Evolutionary conservation across 2,329 filamentous ascomycete species (phyloP).

Genomic region (Colletotrichum sp.): DNA sequence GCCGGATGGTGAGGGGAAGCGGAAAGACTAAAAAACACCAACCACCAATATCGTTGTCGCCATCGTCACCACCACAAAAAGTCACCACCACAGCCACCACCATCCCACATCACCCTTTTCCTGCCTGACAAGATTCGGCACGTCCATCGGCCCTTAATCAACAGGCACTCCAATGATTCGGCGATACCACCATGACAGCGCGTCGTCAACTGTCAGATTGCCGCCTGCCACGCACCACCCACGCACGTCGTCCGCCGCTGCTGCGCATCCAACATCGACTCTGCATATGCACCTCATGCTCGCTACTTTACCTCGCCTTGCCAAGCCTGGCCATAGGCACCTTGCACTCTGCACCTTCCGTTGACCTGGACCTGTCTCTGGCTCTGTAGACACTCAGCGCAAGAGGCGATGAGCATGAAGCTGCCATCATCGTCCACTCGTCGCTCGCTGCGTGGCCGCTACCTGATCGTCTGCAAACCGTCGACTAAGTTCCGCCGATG

Average conservation of each 20-base stretch:
- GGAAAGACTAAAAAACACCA: slow-evolving; percentile 2
- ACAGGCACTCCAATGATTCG: slow-evolving; percentile 7
- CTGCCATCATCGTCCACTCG: not conserved
- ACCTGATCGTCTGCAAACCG: not conserved
- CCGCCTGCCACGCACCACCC: not conserved
- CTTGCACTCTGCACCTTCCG: not conserved
- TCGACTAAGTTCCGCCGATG: not conserved
- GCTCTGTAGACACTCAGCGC: not conserved
- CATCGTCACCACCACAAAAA: not conserved
- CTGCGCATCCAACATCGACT: not conserved
- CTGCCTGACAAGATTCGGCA: slow-evolving; percentile 13
- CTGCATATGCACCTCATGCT: slow-evolving; percentile 3
- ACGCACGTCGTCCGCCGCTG: not conserved
- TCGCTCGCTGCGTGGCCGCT: not conserved
- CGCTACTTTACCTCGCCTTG: not conserved
- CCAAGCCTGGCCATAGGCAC: not conserved
- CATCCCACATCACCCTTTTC: not conserved
- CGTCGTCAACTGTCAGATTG: not conserved
- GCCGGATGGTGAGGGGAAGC: not conserved
- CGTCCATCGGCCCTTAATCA: not conserved
- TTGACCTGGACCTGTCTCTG: not conserved
- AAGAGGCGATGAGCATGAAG: not conserved
- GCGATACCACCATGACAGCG: slow-evolving; percentile 5
- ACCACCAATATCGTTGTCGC: not conserved
- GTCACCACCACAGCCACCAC: slow-evolving; percentile 7